These are phyloP conservation scores for Elongisporangium senticosum DNA, from an alignment of 352 stramenopile genomes.

Conservation along the genomic window DNA sequence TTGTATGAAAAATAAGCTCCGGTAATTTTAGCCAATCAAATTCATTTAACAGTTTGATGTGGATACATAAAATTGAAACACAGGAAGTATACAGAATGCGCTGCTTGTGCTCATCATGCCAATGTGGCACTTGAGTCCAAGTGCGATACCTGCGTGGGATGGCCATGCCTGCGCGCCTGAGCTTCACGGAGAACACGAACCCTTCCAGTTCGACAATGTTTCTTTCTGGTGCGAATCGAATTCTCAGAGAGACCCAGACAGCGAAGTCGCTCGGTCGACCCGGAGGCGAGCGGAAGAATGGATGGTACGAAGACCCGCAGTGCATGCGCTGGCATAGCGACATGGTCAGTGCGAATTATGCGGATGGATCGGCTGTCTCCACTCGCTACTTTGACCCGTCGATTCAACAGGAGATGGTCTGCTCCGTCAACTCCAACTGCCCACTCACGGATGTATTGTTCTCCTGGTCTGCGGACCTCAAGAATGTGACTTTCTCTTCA, in stretches of 20 bases:
- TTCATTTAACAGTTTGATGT: no score
- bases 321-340: constrained; percentile 15
- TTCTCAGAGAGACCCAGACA: constrained; percentile 12
- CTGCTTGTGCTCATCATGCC: no score
- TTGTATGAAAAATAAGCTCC: no score
- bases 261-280: constrained; percentile 11
- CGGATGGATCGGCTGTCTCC: no score
- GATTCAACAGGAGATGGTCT: constrained; percentile 13
- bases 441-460: background rate
- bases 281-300: constrained; percentile 25
- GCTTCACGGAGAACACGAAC: no score
- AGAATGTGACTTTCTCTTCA: background rate
- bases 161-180: no score
- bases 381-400: background rate
- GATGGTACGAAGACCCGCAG: constrained; percentile 16
- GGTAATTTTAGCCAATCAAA: no score
- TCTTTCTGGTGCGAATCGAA: constrained; percentile 4
- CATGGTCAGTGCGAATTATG: constrained; percentile 9
- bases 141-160: background rate
- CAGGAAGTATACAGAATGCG: no score
- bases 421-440: background rate
- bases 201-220: background rate
- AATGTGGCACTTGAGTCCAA: no score
- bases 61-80: no score
- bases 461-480: background rate